These are phyloP conservation scores for Fusarium nygamai DNA, from an alignment of 2,329 filamentous ascomycete species.

Conservation along the genomic window DNA sequence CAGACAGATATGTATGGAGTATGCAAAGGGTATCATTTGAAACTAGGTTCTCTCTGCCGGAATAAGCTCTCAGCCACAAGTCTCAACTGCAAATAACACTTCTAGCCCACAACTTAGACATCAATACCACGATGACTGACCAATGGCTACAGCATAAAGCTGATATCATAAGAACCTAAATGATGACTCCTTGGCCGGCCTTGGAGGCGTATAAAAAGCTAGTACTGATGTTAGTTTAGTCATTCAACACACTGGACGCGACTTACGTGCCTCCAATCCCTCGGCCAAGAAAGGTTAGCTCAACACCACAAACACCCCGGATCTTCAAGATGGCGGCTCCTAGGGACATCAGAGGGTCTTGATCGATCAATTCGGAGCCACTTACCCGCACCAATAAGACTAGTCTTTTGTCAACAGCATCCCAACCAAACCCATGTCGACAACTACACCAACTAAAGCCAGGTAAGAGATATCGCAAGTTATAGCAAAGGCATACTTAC, in stretches of 20 bases:
- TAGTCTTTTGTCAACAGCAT: neutral
- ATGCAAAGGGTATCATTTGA: neutral
- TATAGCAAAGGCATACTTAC: too few relatives aligned
- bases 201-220: neutral
- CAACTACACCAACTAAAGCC: neutral
- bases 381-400: neutral
- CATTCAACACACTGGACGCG: rapidly evolving
- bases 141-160: neutral
- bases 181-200: neutral
- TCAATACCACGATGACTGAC: neutral
- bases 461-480: too few relatives aligned
- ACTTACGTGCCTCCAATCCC: neutral
- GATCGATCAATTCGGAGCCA: neutral
- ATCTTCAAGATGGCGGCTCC: neutral
- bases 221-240: neutral
- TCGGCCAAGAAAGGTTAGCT: neutral
- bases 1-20: neutral
- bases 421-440: rapidly evolving
- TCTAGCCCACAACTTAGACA: neutral
- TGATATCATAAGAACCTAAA: neutral
- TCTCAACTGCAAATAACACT: neutral
- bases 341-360: neutral
- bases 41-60: neutral
- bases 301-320: neutral
- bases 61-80: neutral